These are phyloP conservation scores for Pleodorina starrii DNA, from an alignment of 139 green algal species.

Conservation along the genomic window DNA sequence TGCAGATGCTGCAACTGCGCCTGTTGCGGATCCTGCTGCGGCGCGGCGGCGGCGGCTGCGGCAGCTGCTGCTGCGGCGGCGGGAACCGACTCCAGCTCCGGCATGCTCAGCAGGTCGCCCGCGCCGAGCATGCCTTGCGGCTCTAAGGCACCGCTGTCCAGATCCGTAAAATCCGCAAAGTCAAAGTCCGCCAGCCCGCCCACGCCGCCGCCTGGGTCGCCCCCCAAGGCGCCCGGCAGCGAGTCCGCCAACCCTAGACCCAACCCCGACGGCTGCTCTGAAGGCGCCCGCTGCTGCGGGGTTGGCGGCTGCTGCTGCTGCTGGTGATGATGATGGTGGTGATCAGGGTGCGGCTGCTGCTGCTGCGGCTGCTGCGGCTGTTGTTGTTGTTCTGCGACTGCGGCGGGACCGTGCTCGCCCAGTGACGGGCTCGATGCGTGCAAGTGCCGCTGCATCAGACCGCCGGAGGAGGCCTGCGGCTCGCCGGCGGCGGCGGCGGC, in stretches of 20 bases:
- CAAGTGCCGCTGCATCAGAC: too few species aligned
- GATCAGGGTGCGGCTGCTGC: neutral
- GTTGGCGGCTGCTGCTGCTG: neutral
- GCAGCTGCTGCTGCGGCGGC: neutral
- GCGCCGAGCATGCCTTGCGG: neutral
- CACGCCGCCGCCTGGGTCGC: neutral
- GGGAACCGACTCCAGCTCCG: neutral
- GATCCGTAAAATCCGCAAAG: slow-evolving; percentile 25
- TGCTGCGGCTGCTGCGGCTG: neutral
- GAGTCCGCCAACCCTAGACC: neutral
- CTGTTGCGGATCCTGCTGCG: neutral
- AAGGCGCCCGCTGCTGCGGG: neutral
- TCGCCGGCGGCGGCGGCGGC: too few species aligned
- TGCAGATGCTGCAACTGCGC: neutral
- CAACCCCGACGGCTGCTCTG: neutral
- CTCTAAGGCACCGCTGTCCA: neutral
- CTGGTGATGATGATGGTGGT: neutral
- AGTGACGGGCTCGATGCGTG: too few species aligned
- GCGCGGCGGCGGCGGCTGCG: neutral
- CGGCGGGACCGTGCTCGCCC: too few species aligned
- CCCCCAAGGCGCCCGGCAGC: neutral
- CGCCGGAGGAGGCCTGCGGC: too few species aligned
- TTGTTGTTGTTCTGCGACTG: neutral
- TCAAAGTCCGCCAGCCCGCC: slow-evolving; percentile 23
- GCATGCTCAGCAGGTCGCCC: slow-evolving; percentile 4